phyloP scores from a whole-genome alignment of 148 eudicot species.

The Amaranthus cruentus region DNA sequence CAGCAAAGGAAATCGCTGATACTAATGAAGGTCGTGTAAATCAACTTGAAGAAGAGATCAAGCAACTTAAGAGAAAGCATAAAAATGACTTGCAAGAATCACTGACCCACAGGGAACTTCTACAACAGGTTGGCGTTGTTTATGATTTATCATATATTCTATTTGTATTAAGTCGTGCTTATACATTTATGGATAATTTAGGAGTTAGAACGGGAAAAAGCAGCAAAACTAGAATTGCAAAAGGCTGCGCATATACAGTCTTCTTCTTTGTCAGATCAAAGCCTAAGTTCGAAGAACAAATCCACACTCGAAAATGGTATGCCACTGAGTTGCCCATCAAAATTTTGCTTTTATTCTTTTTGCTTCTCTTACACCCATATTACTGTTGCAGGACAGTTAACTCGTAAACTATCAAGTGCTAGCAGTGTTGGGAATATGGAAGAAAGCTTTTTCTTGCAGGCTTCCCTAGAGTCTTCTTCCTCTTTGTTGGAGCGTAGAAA shows the following conservation, averaged over 20 bases:
- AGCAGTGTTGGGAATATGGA: conserved; percentile 81
- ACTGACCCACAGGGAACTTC: conserved; percentile 61
- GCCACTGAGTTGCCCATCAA: neutral
- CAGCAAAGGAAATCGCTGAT: conserved; percentile 81
- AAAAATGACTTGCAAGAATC: conserved; percentile 85
- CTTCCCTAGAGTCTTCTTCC: conserved; percentile 74
- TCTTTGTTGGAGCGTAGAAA: conserved; percentile 59
- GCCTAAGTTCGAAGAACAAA: conserved; percentile 46
- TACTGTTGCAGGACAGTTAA: conserved; percentile 55
- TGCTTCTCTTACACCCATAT: conserved; percentile 3
- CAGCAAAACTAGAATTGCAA: conserved; percentile 75
- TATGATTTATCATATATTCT: conserved; percentile 14
- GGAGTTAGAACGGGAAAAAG: conserved; percentile 85
- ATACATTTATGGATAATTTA: conserved; percentile 20
- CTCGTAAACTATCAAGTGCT: conserved; percentile 78
- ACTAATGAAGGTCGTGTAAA: conserved; percentile 78
- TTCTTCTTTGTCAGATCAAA: conserved; percentile 48
- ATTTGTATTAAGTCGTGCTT: neutral
- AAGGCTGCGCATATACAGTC: conserved; percentile 57
- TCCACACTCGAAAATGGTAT: conserved; percentile 72
- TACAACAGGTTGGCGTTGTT: conserved; percentile 61
- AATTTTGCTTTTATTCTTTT: neutral
- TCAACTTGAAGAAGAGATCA: conserved; percentile 79
- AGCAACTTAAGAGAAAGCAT: conserved; percentile 79
- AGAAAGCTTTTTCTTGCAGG: conserved; percentile 90